Evolutionary conservation across 345 rosid genomes (phyloP).

Genomic region (Limnanthes douglasii): DNA sequence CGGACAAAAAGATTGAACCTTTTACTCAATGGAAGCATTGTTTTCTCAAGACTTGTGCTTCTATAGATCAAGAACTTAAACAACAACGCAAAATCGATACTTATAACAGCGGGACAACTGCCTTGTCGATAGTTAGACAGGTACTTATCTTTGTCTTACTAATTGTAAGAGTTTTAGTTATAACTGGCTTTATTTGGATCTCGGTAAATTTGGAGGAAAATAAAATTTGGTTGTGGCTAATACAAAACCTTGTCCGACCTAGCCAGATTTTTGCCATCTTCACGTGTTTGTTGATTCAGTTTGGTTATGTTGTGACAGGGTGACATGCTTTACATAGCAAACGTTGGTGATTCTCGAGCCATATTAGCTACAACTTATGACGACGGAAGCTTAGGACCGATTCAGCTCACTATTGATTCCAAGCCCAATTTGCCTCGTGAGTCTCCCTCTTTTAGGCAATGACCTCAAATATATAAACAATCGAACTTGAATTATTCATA

Average conservation of each 20-base stretch:
- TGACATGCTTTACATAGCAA: constrained; percentile 47
- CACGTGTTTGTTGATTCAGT: neutral
- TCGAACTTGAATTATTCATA: too few species aligned
- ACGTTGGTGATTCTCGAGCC: constrained; percentile 91
- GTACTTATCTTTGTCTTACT: too few species aligned
- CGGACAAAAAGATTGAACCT: constrained; percentile 27
- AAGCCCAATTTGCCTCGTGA: constrained; percentile 80
- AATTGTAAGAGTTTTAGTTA: too few species aligned
- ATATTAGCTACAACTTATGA: constrained; percentile 68
- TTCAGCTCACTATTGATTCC: constrained; percentile 82
- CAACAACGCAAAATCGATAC: constrained; percentile 56
- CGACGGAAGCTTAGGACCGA: constrained; percentile 51
- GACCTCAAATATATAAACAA: too few species aligned
- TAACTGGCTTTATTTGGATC: too few species aligned
- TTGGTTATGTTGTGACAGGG: constrained; percentile 30
- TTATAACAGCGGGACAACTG: constrained; percentile 76
- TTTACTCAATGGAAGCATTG: constrained; percentile 73
- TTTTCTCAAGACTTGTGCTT: constrained; percentile 61
- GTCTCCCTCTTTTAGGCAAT: too few species aligned
- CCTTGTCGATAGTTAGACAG: constrained; percentile 75
- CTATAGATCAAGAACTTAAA: constrained; percentile 64
- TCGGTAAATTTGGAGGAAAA: too few species aligned
- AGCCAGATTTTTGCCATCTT: too few species aligned
- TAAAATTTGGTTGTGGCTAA: too few species aligned
- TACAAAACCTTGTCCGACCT: too few species aligned